phyloP scores from a whole-genome alignment of 2,329 filamentous ascomycete genomes.

The Chaetoscypha palmicola region DNA sequence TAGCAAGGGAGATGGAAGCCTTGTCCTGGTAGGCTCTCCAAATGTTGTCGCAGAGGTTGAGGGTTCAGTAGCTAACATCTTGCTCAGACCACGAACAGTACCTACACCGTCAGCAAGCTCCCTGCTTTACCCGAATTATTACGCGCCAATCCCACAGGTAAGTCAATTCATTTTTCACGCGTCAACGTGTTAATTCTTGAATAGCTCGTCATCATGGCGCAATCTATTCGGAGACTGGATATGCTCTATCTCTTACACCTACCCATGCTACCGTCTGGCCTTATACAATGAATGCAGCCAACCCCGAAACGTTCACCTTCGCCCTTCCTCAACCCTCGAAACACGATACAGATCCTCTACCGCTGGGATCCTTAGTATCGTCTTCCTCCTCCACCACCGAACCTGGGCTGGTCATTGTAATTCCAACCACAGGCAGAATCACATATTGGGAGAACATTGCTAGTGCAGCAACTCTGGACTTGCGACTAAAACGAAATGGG shows the following conservation, averaged over 20 bases:
- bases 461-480: constrained; percentile 73
- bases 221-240: constrained; percentile 58
- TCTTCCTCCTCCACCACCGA: constrained; percentile 71
- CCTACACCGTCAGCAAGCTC: constrained; percentile 79
- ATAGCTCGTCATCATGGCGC: constrained; percentile 59
- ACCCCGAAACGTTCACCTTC: constrained; percentile 73
- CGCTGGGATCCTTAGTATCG: constrained; percentile 75
- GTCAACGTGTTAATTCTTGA: constrained; percentile 8
- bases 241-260: constrained; percentile 74
- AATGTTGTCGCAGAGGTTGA: too few relatives aligned
- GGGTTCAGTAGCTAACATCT: constrained; percentile 7
- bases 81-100: constrained; percentile 68
- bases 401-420: constrained; percentile 79
- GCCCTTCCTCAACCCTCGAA: constrained; percentile 68
- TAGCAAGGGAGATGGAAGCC: constrained; percentile 63
- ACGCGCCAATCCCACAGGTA: constrained; percentile 58
- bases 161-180: constrained; percentile 28
- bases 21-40: constrained; percentile 51
- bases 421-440: constrained; percentile 76
- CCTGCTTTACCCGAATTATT: constrained; percentile 75
- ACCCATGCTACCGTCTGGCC: constrained; percentile 86
- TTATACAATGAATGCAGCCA: constrained; percentile 62
- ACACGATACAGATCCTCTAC: constrained; percentile 61
- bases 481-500: constrained; percentile 70
- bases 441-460: constrained; percentile 96